Percentiles rank a stretch among this genome's conserved stretches.
These are phyloP conservation scores for Boletus speciosus DNA, from an alignment of 768 basidiomycete genomes.

Conservation along the genomic window DNA sequence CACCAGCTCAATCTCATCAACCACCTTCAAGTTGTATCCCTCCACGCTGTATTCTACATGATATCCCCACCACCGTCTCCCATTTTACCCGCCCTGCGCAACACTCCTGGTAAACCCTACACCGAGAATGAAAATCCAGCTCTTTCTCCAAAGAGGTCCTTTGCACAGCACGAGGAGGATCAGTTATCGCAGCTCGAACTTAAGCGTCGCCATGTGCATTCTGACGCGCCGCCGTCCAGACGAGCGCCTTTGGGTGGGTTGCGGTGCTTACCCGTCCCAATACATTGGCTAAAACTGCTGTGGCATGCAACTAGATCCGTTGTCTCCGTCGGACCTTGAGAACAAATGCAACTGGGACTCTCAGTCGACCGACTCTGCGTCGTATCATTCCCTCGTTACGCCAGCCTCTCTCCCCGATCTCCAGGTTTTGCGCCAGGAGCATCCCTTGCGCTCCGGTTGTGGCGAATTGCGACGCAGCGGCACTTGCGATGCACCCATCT, in stretches of 20 bases:
- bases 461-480: constrained; percentile 8
- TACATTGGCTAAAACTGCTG: background rate
- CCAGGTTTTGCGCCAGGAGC: constrained; percentile 1
- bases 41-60: constrained; percentile 19
- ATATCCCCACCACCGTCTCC: constrained; percentile 16
- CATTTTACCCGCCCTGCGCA: background rate
- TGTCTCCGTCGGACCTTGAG: constrained; percentile 21
- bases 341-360: constrained; percentile 13
- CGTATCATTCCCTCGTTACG: constrained; percentile 8
- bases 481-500: constrained; percentile 7
- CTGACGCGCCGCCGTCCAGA: constrained; percentile 2
- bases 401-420: constrained; percentile 15
- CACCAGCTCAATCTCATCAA: constrained; percentile 13
- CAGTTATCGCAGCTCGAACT: constrained; percentile 6
- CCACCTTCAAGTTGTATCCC: constrained; percentile 1
- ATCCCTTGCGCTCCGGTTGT: constrained; percentile 10
- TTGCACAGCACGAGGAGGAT: constrained; percentile 19
- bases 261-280: background rate
- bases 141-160: constrained; percentile 19
- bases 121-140: constrained; percentile 12
- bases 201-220: constrained; percentile 22
- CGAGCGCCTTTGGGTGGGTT: constrained; percentile 28
- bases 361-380: constrained; percentile 3
- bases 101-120: background rate
- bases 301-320: constrained; percentile 22